phyloP scores from a whole-genome alignment of 768 basidiomycete species.

The Scleroderma bovista region DNA sequence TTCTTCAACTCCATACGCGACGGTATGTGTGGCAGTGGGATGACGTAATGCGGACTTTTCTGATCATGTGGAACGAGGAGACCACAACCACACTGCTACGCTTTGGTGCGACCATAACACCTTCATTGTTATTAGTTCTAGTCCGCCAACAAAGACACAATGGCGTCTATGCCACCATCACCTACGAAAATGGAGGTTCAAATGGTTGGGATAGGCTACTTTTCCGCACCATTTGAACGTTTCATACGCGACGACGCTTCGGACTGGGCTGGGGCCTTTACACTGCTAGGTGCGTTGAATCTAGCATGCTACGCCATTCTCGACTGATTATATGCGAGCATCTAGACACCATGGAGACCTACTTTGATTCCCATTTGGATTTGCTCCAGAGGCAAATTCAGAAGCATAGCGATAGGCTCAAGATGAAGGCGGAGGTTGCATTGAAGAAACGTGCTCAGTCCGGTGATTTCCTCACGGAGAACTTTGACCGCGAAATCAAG shows the following conservation, averaged over 20 bases:
- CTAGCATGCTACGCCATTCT: background rate
- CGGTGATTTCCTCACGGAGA: constrained; percentile 64
- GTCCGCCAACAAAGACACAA: constrained; percentile 9
- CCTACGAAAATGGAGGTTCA: constrained; percentile 30
- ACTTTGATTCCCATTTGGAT: constrained; percentile 87
- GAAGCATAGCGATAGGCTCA: constrained; percentile 81
- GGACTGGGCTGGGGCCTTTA: constrained; percentile 79
- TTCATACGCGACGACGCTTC: constrained; percentile 70
- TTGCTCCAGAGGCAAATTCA: constrained; percentile 78
- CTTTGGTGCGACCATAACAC: constrained; percentile 7
- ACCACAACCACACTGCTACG: background rate
- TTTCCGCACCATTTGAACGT: constrained; percentile 67
- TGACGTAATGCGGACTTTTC: background rate
- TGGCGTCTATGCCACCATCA: constrained; percentile 36
- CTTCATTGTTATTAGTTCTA: background rate
- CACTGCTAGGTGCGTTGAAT: constrained; percentile 63
- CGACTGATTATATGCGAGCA: background rate
- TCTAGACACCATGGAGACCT: constrained; percentile 90
- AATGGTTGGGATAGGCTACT: constrained; percentile 41
- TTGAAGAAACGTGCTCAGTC: constrained; percentile 56
- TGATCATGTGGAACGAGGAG: too few relatives aligned
- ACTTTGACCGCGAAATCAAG: constrained; percentile 82
- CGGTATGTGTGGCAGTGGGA: background rate
- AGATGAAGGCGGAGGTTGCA: constrained; percentile 74
- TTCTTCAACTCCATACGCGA: too few relatives aligned